These are phyloP conservation scores for Xerocomellus chrysenteron DNA, from an alignment of 768 basidiomycete genomes.

Conservation along the genomic window DNA sequence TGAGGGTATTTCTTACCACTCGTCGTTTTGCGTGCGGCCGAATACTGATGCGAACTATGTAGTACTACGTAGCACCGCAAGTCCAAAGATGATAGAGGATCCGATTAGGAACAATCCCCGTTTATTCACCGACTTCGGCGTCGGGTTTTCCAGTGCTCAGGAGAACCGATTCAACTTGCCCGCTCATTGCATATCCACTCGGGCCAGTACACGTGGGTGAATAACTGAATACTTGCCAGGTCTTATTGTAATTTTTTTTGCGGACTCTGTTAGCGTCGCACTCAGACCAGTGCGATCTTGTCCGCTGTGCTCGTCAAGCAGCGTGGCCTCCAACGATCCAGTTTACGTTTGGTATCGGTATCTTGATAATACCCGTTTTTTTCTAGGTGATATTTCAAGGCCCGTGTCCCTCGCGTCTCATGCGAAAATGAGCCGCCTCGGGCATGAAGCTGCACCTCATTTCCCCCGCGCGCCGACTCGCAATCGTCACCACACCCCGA, in stretches of 20 bases:
- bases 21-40: background rate
- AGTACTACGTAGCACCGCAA: background rate
- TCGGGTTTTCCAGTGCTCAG: background rate
- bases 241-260: background rate
- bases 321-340: constrained; percentile 22
- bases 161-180: background rate
- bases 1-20: constrained; percentile 1
- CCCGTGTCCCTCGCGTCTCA: constrained; percentile 11
- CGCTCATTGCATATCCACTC: background rate
- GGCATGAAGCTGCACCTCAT: constrained; percentile 6
- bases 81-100: constrained; percentile 11
- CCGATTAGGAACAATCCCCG: constrained; percentile 7
- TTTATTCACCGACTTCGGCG: background rate
- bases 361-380: constrained; percentile 14
- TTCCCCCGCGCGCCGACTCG: background rate
- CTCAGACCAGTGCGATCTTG: background rate
- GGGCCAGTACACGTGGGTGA: constrained; percentile 2
- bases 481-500: background rate
- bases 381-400: constrained; percentile 10
- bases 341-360: constrained; percentile 23
- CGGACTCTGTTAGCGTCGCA: background rate
- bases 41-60: background rate
- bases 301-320: constrained; percentile 5
- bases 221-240: background rate
- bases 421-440: constrained; percentile 9